phyloP scores from a whole-genome alignment of 208 protist genomes.

The Trypanosomatidae sp. region DNA sequence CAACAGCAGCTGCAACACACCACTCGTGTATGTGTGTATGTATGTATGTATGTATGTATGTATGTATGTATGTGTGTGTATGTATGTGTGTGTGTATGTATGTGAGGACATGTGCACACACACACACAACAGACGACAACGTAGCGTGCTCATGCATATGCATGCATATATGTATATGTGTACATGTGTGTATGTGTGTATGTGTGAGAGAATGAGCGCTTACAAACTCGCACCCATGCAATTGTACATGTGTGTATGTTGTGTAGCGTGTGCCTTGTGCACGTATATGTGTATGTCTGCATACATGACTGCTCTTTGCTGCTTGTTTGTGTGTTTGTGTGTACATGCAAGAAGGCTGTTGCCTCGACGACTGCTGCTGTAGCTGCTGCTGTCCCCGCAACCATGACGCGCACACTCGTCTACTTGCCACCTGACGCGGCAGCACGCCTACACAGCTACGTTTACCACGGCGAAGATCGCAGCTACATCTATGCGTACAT shows the following conservation, averaged over 20 bases:
- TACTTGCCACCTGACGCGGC: slow-evolving; percentile 43
- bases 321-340: not conserved
- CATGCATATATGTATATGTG: not conserved
- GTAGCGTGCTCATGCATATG: not conserved
- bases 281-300: not conserved
- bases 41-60: slow-evolving; percentile 3
- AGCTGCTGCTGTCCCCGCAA: too few relatives aligned
- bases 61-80: slow-evolving; percentile 1
- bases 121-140: too few relatives aligned
- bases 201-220: not conserved
- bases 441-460: slow-evolving; percentile 22
- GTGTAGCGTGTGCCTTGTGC: not conserved
- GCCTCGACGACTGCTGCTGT: not conserved
- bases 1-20: not conserved
- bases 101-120: too few relatives aligned
- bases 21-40: not conserved
- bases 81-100: not conserved
- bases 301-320: not conserved
- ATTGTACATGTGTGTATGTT: not conserved
- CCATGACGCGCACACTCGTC: not conserved
- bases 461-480: slow-evolving; percentile 54
- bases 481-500: slow-evolving; percentile 73
- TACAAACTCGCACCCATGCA: not conserved
- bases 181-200: not conserved
- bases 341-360: not conserved